A percentile compares a stretch with the other conserved stretches of the same genome.
These are phyloP conservation scores for Phytophthora cryptogea DNA, from an alignment of 352 stramenopile genomes.

Conservation along the genomic window DNA sequence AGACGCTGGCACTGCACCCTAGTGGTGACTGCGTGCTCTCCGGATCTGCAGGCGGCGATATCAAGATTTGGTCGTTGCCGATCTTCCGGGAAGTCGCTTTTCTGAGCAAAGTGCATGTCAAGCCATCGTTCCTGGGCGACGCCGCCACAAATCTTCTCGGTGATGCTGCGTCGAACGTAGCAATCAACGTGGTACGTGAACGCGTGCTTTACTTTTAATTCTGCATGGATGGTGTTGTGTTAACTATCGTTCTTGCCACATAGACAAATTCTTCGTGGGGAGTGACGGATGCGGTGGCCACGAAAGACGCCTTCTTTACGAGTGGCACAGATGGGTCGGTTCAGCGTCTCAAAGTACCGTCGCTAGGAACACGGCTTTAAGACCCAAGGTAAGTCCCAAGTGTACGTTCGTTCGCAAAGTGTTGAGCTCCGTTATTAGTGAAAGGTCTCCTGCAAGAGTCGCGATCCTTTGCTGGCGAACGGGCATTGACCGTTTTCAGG, in stretches of 20 bases:
- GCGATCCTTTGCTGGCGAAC: slow-evolving; percentile 27
- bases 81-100: slow-evolving; percentile 84
- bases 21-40: slow-evolving; percentile 83
- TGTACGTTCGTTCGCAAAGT: background rate
- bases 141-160: slow-evolving; percentile 77
- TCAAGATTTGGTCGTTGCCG: slow-evolving; percentile 90
- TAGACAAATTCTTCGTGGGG: slow-evolving; percentile 85
- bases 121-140: slow-evolving; percentile 80
- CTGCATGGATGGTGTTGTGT: background rate
- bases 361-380: slow-evolving; percentile 37
- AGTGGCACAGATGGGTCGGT: slow-evolving; percentile 84
- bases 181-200: slow-evolving; percentile 79
- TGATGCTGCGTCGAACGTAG: slow-evolving; percentile 83
- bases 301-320: slow-evolving; percentile 83
- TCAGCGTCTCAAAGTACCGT: slow-evolving; percentile 72
- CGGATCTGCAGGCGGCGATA: slow-evolving; percentile 77
- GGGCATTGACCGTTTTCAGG: slow-evolving; percentile 15
- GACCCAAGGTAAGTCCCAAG: background rate
- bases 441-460: slow-evolving; percentile 33
- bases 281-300: slow-evolving; percentile 82
- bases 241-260: slow-evolving; percentile 4
- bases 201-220: background rate
- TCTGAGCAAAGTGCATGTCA: slow-evolving; percentile 76
- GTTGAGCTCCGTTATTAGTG: background rate
- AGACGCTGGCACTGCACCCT: slow-evolving; percentile 77